Base-by-base conservation (phyloP, 2,329 filamentous ascomycete genomes). In the Leptographium radiaticola region DNA sequence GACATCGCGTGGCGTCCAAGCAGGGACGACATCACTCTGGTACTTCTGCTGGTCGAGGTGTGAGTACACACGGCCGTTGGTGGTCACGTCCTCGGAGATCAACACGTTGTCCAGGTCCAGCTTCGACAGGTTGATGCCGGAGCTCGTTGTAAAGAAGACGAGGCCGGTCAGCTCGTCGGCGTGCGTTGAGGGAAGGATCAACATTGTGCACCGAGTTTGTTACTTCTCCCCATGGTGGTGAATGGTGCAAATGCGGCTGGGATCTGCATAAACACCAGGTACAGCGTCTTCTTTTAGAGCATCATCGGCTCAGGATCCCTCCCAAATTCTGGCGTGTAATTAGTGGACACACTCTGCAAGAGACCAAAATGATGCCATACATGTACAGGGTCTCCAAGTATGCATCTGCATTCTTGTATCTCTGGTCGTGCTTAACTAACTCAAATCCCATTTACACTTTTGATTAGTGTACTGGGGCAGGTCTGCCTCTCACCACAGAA, bases 401-500 rank as follows among this genome's bases (percentile, higher is more conserved):
- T 49, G 59, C 59, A 33, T 60, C 59, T 9, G 59, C 56, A 16
- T 56, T 53, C 34, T 48, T 56, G 46, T 60, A 60, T 7, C 59
- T 55, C 40, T 60, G 51, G 49, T 57, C 59, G 40, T 60, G 59
- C 20, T 55, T 53, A 31, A 49, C 6, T 53, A 39, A 33, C 55
- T 48, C 34, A 6, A 36, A 13, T 36, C 34, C 34, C 25, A 25
- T 25, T 5, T 25, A 25, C 25, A 25, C 25, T 5, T 25, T 25
- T 25, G 25, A 25, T 25, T 5, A 25, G 25, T n/a, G n/a, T n/a
- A n/a, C n/a, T n/a, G n/a, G n/a, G n/a, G n/a, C n/a, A n/a, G n/a
- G n/a, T n/a, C 62, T 85, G 80, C 55, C 83, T 84, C 11, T 84
- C 77, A 0, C 81, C 34, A 79, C 1, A 71, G 63, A 47, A 75